A percentile compares a stretch with the other conserved stretches of the same genome.
These are phyloP conservation scores for Pilatotrama ljubarskyi DNA, from an alignment of 768 basidiomycete genomes.

Conservation along the genomic window DNA sequence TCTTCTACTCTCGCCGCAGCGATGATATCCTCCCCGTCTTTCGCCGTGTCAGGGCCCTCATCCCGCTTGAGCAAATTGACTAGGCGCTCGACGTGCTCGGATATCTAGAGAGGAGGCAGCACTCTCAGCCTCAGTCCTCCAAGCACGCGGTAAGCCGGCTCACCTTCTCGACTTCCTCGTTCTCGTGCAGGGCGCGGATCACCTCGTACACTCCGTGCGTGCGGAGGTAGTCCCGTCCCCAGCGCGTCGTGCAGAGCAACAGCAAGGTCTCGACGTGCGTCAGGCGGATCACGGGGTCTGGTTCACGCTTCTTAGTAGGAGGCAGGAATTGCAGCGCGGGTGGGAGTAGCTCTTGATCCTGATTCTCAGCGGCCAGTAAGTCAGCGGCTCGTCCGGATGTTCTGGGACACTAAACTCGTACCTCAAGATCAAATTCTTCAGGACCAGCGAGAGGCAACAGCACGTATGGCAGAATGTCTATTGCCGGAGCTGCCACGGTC, in stretches of 20 bases:
- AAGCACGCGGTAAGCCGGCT: slow-evolving; percentile 18
- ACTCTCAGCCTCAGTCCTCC: too few species aligned
- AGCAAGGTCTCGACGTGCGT: slow-evolving; percentile 90
- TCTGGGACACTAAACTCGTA: too few species aligned
- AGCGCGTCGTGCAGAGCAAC: slow-evolving; percentile 83
- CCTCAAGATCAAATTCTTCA: slow-evolving; percentile 93
- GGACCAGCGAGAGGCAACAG: slow-evolving; percentile 91
- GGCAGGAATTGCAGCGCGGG: slow-evolving; percentile 86
- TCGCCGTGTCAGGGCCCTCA: slow-evolving; percentile 54
- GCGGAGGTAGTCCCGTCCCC: slow-evolving; percentile 83
- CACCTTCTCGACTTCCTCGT: slow-evolving; percentile 79
- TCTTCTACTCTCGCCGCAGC: slow-evolving; percentile 30
- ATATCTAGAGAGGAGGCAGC: slow-evolving; percentile 53
- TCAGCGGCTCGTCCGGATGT: too few species aligned
- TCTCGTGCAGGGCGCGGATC: slow-evolving; percentile 72
- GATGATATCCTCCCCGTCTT: slow-evolving; percentile 29
- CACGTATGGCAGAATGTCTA: slow-evolving; percentile 82
- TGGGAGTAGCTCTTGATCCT: slow-evolving; percentile 90
- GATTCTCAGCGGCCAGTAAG: background rate
- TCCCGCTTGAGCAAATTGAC: slow-evolving; percentile 84
- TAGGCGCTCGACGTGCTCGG: slow-evolving; percentile 84
- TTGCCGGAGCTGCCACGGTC: slow-evolving; percentile 61
- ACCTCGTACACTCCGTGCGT: slow-evolving; percentile 86
- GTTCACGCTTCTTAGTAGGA: slow-evolving; percentile 79
- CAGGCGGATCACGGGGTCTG: slow-evolving; percentile 71